Conservation (phyloP, 345 rosid genomes). For the Arabis hirsuta region DNA sequence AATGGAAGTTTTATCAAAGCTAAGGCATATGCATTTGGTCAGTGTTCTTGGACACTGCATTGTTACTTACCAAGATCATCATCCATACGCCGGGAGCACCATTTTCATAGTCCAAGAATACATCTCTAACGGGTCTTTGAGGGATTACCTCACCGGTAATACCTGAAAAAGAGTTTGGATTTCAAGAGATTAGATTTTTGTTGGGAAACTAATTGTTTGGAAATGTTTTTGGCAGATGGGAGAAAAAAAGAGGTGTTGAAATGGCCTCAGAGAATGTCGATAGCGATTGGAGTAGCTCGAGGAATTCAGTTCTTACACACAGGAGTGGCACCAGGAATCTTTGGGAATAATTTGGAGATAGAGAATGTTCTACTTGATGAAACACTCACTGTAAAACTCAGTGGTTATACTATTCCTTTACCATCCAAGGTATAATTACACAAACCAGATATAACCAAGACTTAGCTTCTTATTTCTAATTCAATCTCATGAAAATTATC, state of each 20-base stretch:
- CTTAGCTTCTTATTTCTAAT: slow-evolving; percentile 12
- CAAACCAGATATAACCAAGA: slow-evolving; percentile 14
- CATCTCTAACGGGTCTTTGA: slow-evolving; percentile 70
- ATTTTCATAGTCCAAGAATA: slow-evolving; percentile 76
- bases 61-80: slow-evolving; percentile 75
- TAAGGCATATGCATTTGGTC: slow-evolving; percentile 85
- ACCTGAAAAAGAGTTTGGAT: slow-evolving; percentile 2
- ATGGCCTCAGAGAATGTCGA: slow-evolving; percentile 94
- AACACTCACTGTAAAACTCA: slow-evolving; percentile 70
- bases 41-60: slow-evolving; percentile 89
- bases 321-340: slow-evolving; percentile 81
- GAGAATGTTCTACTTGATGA: slow-evolving; percentile 79
- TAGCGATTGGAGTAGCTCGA: slow-evolving; percentile 77
- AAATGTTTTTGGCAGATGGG: slow-evolving; percentile 55
- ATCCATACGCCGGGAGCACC: slow-evolving; percentile 54
- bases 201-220: slow-evolving; percentile 14
- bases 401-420: slow-evolving; percentile 70
- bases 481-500: not conserved
- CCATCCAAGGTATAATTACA: slow-evolving; percentile 62
- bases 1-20: slow-evolving; percentile 78
- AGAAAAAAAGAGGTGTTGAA: slow-evolving; percentile 75
- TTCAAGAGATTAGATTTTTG: not conserved
- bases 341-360: slow-evolving; percentile 72
- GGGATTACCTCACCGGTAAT: slow-evolving; percentile 71
- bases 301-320: slow-evolving; percentile 93